phyloP scores from a whole-genome alignment of 768 basidiomycete genomes.

The Boletus eberwhitei region DNA sequence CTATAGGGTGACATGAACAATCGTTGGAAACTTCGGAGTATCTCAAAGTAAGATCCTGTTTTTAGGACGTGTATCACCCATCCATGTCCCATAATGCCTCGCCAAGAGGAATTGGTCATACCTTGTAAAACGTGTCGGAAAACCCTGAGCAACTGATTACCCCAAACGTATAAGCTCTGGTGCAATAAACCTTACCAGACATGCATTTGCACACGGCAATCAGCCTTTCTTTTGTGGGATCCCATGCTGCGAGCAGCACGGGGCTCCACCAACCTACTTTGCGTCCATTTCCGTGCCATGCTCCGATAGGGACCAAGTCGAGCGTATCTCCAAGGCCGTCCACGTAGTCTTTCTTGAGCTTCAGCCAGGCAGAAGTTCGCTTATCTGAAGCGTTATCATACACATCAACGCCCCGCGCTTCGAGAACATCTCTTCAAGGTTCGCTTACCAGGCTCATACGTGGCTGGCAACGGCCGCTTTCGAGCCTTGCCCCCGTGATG shows the following conservation, averaged over 20 bases:
- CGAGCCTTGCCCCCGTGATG: constrained; percentile 39
- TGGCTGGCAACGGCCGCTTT: constrained; percentile 72
- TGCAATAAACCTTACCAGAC: constrained; percentile 53
- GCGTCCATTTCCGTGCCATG: constrained; percentile 88
- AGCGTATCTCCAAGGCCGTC: constrained; percentile 72
- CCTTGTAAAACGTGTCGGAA: constrained; percentile 79
- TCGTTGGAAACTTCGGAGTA: constrained; percentile 55
- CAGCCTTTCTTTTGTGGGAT: constrained; percentile 54
- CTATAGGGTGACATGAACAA: constrained; percentile 50
- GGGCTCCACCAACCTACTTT: constrained; percentile 94
- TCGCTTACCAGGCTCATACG: constrained; percentile 70
- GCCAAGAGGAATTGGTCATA: constrained; percentile 17
- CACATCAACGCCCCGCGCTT: not conserved
- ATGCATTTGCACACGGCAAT: constrained; percentile 90
- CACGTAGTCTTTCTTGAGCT: constrained; percentile 92
- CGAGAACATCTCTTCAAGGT: not conserved
- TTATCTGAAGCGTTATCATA: constrained; percentile 50
- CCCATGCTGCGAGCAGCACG: constrained; percentile 75
- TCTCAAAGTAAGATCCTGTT: constrained; percentile 58
- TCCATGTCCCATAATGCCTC: not conserved
- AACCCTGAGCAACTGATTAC: constrained; percentile 52
- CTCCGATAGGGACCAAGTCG: constrained; percentile 71
- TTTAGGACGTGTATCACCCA: constrained; percentile 14
- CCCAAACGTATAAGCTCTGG: not conserved
- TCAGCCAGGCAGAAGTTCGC: constrained; percentile 83